A percentile compares a stretch with the other conserved stretches of the same genome.
These are phyloP conservation scores for Zymoseptoria ardabiliae DNA, from an alignment of 2,329 filamentous ascomycete genomes.

Conservation along the genomic window DNA sequence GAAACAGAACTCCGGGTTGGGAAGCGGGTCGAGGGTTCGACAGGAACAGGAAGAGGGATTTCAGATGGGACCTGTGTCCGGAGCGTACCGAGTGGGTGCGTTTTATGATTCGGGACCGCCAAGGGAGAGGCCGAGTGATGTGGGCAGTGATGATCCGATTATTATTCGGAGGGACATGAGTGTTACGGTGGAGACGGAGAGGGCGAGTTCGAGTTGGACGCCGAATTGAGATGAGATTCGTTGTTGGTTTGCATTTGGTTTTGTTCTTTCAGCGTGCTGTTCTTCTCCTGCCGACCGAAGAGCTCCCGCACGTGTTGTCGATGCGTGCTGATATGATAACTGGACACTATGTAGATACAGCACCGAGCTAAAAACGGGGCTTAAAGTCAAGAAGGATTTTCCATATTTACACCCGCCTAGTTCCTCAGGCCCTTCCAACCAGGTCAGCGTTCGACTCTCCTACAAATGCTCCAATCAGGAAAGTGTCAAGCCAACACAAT, in stretches of 20 bases:
- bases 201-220: neutral
- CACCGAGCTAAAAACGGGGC: no score
- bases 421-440: no score
- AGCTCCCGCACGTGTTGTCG: neutral
- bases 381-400: no score
- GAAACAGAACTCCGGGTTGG: neutral
- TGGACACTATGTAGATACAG: no score
- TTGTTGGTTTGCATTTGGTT: neutral
- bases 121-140: conserved; percentile 11
- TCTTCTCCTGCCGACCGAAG: neutral
- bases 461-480: no score
- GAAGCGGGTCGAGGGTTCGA: conserved; percentile 1
- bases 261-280: neutral
- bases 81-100: conserved; percentile 14
- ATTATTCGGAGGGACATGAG: conserved; percentile 17
- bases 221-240: neutral
- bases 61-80: conserved; percentile 10
- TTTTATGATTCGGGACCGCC: conserved; percentile 9
- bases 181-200: conserved; percentile 16
- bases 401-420: no score
- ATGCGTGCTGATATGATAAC: no score
- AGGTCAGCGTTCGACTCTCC: no score
- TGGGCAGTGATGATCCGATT: conserved; percentile 18
- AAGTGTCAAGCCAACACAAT: no score
- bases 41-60: conserved; percentile 6